These are phyloP conservation scores for Malassezia vespertilionis DNA, from an alignment of 1,284 basidiomycete genomes.

Conservation along the genomic window DNA sequence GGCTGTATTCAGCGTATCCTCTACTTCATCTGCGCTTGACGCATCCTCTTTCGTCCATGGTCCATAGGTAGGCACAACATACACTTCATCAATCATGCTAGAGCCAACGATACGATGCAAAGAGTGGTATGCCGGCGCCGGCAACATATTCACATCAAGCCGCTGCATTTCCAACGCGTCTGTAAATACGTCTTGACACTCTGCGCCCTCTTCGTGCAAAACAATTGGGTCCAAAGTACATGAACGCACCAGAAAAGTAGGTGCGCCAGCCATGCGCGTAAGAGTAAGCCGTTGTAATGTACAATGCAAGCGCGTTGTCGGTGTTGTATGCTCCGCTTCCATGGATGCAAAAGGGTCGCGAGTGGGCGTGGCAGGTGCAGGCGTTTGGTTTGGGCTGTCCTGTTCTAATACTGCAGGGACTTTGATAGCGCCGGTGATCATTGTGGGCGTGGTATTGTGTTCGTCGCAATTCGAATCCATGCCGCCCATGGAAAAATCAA, in stretches of 20 bases:
- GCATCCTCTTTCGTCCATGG: too few species aligned
- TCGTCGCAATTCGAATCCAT: too few species aligned
- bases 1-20: too few species aligned
- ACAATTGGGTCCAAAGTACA: slow-evolving; percentile 4
- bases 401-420: too few species aligned
- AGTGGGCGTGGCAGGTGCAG: too few species aligned
- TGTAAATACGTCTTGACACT: not conserved
- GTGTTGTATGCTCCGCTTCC: too few species aligned
- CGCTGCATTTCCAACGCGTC: slow-evolving; percentile 14
- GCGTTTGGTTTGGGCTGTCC: too few species aligned
- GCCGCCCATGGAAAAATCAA: too few species aligned
- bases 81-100: slow-evolving; percentile 8
- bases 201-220: slow-evolving; percentile 10
- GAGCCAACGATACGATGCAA: slow-evolving; percentile 13
- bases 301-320: slow-evolving; percentile 12
- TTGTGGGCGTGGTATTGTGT: too few species aligned
- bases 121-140: slow-evolving; percentile 7
- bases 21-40: not conserved
- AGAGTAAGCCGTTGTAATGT: slow-evolving; percentile 8
- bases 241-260: slow-evolving; percentile 11
- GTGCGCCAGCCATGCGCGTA: not conserved
- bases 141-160: slow-evolving; percentile 7
- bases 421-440: too few species aligned
- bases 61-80: slow-evolving; percentile 6
- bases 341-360: too few species aligned